Conservation (phyloP, 2,329 filamentous ascomycete genomes). For the Penicillium sp. region DNA sequence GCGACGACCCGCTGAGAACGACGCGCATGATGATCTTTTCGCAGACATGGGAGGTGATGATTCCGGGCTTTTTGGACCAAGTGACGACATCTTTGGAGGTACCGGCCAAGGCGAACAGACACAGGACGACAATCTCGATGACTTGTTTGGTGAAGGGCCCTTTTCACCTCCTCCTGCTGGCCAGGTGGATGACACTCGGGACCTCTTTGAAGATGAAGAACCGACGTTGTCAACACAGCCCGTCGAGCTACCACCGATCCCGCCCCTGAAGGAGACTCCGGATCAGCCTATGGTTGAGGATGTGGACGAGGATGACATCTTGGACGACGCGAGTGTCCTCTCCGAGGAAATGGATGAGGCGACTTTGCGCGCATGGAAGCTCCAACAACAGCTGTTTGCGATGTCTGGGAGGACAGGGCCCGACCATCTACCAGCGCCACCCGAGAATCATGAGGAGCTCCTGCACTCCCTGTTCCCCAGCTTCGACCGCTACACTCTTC, state of each 20-base stretch:
- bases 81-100: constrained; percentile 36
- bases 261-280: constrained; percentile 28
- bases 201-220: constrained; percentile 42
- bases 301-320: constrained; percentile 35
- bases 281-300: constrained; percentile 35
- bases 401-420: constrained; percentile 52
- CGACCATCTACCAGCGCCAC: constrained; percentile 70
- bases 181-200: constrained; percentile 39
- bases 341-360: constrained; percentile 51
- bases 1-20: constrained; percentile 54
- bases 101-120: constrained; percentile 33
- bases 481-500: constrained; percentile 75
- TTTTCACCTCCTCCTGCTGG: constrained; percentile 42
- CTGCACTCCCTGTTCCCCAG: constrained; percentile 80
- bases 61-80: constrained; percentile 40
- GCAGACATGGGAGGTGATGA: constrained; percentile 47
- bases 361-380: constrained; percentile 51
- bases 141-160: constrained; percentile 55
- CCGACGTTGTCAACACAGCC: constrained; percentile 26
- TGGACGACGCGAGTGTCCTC: constrained; percentile 37
- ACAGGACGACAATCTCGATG: constrained; percentile 52
- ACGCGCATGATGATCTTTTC: constrained; percentile 59
- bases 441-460: constrained; percentile 75
- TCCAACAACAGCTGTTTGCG: constrained; percentile 55
- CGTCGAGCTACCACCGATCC: constrained; percentile 29